These are phyloP conservation scores for Colletotrichum sp. DNA, from an alignment of 2,329 filamentous ascomycete species.

Conservation along the genomic window DNA sequence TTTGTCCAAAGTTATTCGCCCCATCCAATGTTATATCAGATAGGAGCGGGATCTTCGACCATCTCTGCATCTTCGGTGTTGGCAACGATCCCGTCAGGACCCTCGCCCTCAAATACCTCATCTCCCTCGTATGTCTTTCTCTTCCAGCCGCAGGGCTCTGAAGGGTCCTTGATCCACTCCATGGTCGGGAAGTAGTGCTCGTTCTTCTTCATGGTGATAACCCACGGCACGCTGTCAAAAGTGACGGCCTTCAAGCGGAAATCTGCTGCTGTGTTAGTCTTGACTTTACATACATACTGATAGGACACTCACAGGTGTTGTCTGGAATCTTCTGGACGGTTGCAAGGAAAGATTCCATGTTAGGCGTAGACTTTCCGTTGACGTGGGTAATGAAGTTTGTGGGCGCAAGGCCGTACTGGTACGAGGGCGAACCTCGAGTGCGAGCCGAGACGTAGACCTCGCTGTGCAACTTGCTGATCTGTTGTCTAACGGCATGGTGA, in stretches of 20 bases:
- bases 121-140: conserved; percentile 66
- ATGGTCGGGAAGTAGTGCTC: conserved; percentile 88
- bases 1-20: background rate
- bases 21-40: background rate
- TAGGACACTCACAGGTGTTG: conserved; percentile 75
- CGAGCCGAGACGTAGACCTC: conserved; percentile 95
- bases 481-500: conserved; percentile 94
- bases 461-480: conserved; percentile 94
- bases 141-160: conserved; percentile 66
- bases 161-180: conserved; percentile 70
- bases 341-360: conserved; percentile 79
- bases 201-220: conserved; percentile 99
- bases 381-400: conserved; percentile 98
- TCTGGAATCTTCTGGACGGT: conserved; percentile 89
- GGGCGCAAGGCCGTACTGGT: conserved; percentile 89
- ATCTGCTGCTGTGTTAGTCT: conserved; percentile 53
- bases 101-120: conserved; percentile 58
- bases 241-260: conserved; percentile 98
- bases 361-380: conserved; percentile 84
- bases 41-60: conserved; percentile 31
- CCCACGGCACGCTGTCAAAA: conserved; percentile 98
- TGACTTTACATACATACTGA: too few species aligned
- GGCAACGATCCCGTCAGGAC: conserved; percentile 50
- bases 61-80: conserved; percentile 48
- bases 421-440: conserved; percentile 81